These are phyloP conservation scores for Psilocybe cubensis DNA, from an alignment of 768 basidiomycete species.

Conservation along the genomic window DNA sequence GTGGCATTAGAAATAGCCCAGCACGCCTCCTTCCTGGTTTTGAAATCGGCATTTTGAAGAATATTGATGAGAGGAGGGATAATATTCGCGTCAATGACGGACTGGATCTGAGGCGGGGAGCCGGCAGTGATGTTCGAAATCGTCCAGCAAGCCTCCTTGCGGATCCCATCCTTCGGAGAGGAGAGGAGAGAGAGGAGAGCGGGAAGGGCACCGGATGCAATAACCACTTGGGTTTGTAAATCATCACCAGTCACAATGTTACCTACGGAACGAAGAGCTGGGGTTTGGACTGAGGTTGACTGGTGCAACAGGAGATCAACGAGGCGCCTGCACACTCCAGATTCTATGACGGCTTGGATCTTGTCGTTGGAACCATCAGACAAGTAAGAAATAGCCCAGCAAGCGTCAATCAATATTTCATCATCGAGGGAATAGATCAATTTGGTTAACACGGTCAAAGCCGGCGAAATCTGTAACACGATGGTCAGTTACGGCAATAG, in stretches of 20 bases:
- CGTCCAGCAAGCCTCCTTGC: conserved; percentile 99
- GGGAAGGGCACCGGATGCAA: conserved; percentile 95
- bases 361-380: conserved; percentile 99
- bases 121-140: conserved; percentile 99
- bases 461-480: conserved; percentile 86
- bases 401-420: conserved; percentile 98
- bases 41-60: conserved; percentile 96
- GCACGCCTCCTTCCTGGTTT: conserved; percentile 99
- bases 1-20: conserved; percentile 99
- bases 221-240: conserved; percentile 98
- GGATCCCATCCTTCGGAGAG: conserved; percentile 97
- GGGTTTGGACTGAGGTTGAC: conserved; percentile 96
- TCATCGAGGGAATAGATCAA: conserved; percentile 99
- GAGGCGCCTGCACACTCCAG: conserved; percentile 94
- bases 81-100: conserved; percentile 97
- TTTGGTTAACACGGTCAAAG: conserved; percentile 95
- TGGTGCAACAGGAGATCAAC: conserved; percentile 97
- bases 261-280: conserved; percentile 96
- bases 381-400: conserved; percentile 99
- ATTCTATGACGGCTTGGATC: conserved; percentile 99
- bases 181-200: conserved; percentile 92
- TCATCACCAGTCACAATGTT: conserved; percentile 99
- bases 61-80: conserved; percentile 99
- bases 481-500: conserved; percentile 11
- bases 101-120: conserved; percentile 94